phyloP scores from a whole-genome alignment of 371 early-diverging fungal genomes.

The Mucor sp. region DNA sequence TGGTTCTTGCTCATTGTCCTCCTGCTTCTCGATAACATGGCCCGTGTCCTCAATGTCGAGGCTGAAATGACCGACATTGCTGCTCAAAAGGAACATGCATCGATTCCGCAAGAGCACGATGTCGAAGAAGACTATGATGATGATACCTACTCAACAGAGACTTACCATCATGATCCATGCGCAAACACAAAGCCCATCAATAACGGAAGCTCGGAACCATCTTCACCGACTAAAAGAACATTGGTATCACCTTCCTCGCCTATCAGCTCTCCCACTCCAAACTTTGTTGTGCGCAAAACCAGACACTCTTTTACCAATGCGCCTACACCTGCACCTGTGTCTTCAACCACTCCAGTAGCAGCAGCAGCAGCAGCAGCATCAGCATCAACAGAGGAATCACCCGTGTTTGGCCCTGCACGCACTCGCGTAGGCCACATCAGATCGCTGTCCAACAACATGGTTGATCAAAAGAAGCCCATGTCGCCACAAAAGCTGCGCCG shows the following conservation, averaged over 20 bases:
- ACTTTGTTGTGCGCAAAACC: constrained; percentile 4
- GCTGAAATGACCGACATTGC: constrained; percentile 26
- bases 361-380: neutral
- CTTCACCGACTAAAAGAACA: constrained; percentile 9
- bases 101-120: neutral
- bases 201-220: constrained; percentile 11
- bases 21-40: constrained; percentile 32
- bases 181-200: constrained; percentile 3
- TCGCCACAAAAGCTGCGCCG: constrained; percentile 21
- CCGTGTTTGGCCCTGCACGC: constrained; percentile 11
- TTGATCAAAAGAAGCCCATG: constrained; percentile 6
- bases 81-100: neutral
- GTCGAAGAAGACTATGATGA: constrained; percentile 3
- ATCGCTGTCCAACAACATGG: constrained; percentile 18
- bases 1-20: constrained; percentile 30
- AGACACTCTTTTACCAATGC: constrained; percentile 1
- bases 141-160: neutral
- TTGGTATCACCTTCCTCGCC: constrained; percentile 15
- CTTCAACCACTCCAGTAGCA: neutral
- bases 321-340: neutral
- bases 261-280: constrained; percentile 7
- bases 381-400: constrained; percentile 1
- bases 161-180: constrained; percentile 10
- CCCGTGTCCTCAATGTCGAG: constrained; percentile 34
- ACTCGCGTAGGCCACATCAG: constrained; percentile 3